Evolutionary conservation across 2,329 filamentous ascomycete species (phyloP).

Genomic region (Hymenoscyphus salicellus): DNA sequence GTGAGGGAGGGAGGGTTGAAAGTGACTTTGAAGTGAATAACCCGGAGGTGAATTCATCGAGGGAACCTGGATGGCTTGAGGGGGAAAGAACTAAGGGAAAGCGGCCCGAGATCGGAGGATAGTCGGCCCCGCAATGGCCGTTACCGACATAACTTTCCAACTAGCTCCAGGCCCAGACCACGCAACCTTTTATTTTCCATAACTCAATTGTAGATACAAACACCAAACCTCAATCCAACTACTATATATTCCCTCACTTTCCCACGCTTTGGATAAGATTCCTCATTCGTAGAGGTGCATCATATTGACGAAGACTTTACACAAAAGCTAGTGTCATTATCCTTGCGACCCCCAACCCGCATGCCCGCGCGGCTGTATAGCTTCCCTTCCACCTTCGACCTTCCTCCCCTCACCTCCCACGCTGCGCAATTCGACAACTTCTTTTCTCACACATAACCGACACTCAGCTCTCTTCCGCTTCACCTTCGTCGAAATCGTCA

Average conservation of each 20-base stretch:
- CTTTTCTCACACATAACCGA: not conserved
- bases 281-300: not conserved
- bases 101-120: not conserved
- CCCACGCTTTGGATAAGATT: not conserved
- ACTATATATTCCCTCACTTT: not conserved
- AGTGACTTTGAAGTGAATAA: not conserved
- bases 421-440: not conserved
- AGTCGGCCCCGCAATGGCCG: not conserved
- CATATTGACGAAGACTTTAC: not conserved
- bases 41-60: not conserved
- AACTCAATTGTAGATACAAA: not conserved
- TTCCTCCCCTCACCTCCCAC: not conserved
- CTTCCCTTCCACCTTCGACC: not conserved
- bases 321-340: not conserved
- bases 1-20: not conserved
- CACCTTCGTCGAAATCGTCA: not conserved
- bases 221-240: not conserved
- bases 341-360: not conserved
- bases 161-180: not conserved
- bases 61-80: not conserved
- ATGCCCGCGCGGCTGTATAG: not conserved
- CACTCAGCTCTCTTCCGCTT: not conserved
- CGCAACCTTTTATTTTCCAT: not conserved
- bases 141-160: not conserved
- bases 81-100: not conserved